Percentiles rank a stretch among this genome's conserved stretches.
Evolutionary conservation across 257 asterid species (phyloP).

Genomic region (Mentha longifolia): DNA sequence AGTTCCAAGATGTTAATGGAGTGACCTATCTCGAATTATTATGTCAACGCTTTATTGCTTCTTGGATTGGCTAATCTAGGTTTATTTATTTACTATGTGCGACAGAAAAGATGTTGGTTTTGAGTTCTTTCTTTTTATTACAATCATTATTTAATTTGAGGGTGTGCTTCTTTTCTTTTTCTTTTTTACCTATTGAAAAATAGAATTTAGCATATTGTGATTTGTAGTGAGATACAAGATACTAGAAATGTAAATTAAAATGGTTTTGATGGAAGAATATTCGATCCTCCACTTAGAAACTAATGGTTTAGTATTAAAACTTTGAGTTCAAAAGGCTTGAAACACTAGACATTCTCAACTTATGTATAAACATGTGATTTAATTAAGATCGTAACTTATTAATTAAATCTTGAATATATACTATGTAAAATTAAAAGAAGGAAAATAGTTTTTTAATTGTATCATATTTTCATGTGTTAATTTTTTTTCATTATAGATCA

Average conservation of each 20-base stretch:
- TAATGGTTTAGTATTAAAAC: neutral
- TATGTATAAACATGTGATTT: neutral
- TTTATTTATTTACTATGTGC: conserved; percentile 8
- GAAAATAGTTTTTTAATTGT: no score
- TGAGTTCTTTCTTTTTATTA: neutral
- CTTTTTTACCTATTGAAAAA: neutral
- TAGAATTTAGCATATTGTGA: neutral
- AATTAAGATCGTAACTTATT: neutral
- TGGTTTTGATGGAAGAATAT: neutral
- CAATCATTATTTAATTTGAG: neutral
- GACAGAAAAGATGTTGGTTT: neutral
- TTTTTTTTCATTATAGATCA: neutral
- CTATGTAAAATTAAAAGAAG: neutral
- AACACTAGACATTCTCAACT: neutral
- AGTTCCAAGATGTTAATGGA: conserved; percentile 36
- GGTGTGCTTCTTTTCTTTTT: neutral
- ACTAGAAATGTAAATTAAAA: neutral
- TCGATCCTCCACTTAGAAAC: conserved; percentile 6
- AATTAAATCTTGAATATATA: neutral
- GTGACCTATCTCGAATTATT: conserved; percentile 23
- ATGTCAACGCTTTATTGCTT: conserved; percentile 43
- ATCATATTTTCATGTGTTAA: neutral
- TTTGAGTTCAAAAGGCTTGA: neutral
- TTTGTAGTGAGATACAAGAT: neutral
- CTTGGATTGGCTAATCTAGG: conserved; percentile 24